Base-by-base conservation (phyloP, 352 stramenopile genomes). In the Phytophthora constricta region DNA sequence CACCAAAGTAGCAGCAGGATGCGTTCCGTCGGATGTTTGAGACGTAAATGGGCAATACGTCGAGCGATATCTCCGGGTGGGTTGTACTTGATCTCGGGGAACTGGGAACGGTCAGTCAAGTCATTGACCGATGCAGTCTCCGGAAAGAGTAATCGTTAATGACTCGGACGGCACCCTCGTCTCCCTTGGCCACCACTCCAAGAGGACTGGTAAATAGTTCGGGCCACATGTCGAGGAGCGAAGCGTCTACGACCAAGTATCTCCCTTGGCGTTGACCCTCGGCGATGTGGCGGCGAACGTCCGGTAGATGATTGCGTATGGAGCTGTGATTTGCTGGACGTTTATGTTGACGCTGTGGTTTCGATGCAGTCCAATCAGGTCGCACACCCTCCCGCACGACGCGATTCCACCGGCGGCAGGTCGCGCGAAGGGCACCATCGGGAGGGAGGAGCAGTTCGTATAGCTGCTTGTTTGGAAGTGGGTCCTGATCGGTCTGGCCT, bases 381-480 rank as follows among this genome's bases (percentile, higher is more conserved):
- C 11, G 13, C 7, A 66, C 58, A 14, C 49, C 34, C 9, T 54
- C 4, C 1, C 48, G 48, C 0, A 66, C 48, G 0, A 66, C 31
- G 2, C 51, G 17, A 19, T 68, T 68, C 60, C 60, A 68, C 1
- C 33, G 50, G 5, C 11, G 1, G 22, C 31, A 67, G 7, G 19
- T 33, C 23, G 43, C 26, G 3, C 25, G 51, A 23, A 52, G 4
- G 9, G 13, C n/a, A 20, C 14, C 19, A 16, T 28, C 17, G 34
- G 1, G 28, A 20, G 51, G 42, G 13, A 1, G 8, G 1, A 20
- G 51, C 2, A 68, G 22, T 17, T 68, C 51, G 25, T 47, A 57
- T 23, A 68, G 19, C 14, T 62, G 41, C 22, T 68, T 58, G 43
- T 62, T 68, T 5, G 60, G 60, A 14, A 34, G 42, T 3, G 43